These are phyloP conservation scores for Grosmannia penicillata DNA, from an alignment of 2,329 filamentous ascomycete genomes.

Conservation along the genomic window DNA sequence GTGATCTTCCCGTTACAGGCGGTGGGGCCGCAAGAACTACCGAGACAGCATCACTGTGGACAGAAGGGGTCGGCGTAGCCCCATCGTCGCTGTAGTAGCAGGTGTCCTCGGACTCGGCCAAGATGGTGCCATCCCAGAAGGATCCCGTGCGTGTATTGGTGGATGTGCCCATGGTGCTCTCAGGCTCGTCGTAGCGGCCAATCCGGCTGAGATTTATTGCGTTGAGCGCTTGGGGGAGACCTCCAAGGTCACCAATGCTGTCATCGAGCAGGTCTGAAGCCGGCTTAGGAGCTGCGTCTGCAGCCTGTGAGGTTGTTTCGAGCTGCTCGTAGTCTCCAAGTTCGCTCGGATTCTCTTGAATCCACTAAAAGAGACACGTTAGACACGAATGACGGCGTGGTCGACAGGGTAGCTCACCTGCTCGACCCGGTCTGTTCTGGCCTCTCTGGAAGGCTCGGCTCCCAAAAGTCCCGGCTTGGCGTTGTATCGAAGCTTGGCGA, in stretches of 20 bases:
- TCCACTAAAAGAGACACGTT: slow-evolving; percentile 7
- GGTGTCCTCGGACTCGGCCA: not conserved
- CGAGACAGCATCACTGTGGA: too few relatives aligned
- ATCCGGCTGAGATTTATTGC: slow-evolving; percentile 5
- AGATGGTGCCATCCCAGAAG: not conserved
- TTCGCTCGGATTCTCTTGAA: slow-evolving; percentile 10
- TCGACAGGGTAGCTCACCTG: not conserved
- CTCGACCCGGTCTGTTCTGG: slow-evolving; percentile 4
- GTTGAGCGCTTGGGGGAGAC: slow-evolving; percentile 8
- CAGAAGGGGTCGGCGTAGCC: not conserved
- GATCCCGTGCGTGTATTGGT: not conserved
- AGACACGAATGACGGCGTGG: too few relatives aligned
- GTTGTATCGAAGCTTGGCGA: not conserved
- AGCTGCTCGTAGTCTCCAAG: slow-evolving; percentile 5
- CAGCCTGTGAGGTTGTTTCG: too few relatives aligned
- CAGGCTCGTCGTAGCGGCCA: not conserved
- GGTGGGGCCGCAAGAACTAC: too few relatives aligned
- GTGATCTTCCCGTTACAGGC: too few relatives aligned
- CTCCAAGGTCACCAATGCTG: not conserved
- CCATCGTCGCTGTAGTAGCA: too few relatives aligned
- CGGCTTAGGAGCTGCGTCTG: too few relatives aligned
- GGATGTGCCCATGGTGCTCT: not conserved
- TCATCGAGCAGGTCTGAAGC: slow-evolving; percentile 7
- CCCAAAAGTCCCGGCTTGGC: too few relatives aligned
- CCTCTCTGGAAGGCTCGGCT: not conserved